Evolutionary conservation across 257 asterid species (phyloP).

Genomic region (Solanum medicagineum): DNA sequence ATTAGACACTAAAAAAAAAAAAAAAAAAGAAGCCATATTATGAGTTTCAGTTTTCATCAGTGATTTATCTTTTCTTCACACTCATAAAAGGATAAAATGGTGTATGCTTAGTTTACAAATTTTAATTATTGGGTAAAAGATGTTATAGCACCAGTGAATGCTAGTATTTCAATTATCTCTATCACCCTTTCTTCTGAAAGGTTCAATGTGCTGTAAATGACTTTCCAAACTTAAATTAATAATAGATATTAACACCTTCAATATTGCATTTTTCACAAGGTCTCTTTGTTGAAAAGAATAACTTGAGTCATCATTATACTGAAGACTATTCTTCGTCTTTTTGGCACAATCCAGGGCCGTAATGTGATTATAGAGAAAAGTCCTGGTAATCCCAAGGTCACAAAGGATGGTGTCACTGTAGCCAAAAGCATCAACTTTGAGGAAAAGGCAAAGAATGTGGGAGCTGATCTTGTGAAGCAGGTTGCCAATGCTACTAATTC

Average conservation of each 20-base stretch:
- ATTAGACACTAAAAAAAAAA: neutral
- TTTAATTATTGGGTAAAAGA: neutral
- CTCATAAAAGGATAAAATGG: neutral
- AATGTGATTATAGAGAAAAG: conserved; percentile 57
- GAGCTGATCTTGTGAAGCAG: conserved; percentile 89
- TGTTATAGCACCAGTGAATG: neutral
- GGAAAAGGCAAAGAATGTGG: conserved; percentile 62
- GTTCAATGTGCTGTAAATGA: neutral
- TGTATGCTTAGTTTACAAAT: neutral
- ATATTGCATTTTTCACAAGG: neutral
- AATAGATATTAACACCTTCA: neutral
- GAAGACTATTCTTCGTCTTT: neutral
- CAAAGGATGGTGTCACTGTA: conserved; percentile 90
- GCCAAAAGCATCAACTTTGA: conserved; percentile 71
- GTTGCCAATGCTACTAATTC: conserved; percentile 82
- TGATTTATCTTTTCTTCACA: neutral
- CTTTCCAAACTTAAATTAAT: neutral
- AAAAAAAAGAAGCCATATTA: neutral
- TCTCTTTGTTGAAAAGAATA: neutral
- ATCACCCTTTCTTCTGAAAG: neutral
- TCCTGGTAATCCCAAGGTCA: conserved; percentile 52
- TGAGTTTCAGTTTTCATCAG: neutral
- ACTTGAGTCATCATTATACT: neutral
- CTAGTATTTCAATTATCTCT: neutral
- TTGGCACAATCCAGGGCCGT: conserved; percentile 45